A percentile compares a stretch with the other conserved stretches of the same genome.
phyloP scores from a whole-genome alignment of 2,329 filamentous ascomycete species.

The Didymella sp. region DNA sequence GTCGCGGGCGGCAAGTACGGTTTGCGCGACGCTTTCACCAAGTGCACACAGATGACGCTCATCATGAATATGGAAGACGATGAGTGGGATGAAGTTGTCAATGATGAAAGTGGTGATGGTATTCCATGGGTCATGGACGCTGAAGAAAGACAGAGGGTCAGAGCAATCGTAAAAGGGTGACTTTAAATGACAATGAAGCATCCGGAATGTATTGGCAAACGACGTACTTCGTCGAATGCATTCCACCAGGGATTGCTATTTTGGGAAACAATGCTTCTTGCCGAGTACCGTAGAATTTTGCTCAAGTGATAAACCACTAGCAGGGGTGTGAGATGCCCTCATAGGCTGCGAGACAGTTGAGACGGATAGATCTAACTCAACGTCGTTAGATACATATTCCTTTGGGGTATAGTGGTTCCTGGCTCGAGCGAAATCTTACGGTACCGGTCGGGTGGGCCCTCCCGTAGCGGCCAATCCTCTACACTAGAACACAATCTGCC shows the following conservation, averaged over 20 bases:
- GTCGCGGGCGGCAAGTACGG: conserved; percentile 76
- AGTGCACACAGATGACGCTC: conserved; percentile 80
- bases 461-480: background rate
- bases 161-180: conserved; percentile 66
- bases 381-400: too few species aligned
- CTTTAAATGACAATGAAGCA: background rate
- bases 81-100: conserved; percentile 81
- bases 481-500: background rate
- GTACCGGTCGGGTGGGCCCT: conserved; percentile 3
- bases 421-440: too few species aligned
- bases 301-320: too few species aligned
- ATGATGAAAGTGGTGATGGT: conserved; percentile 59
- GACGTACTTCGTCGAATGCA: background rate
- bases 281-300: too few species aligned
- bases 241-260: conserved; percentile 7
- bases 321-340: too few species aligned
- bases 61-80: conserved; percentile 95
- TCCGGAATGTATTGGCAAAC: background rate
- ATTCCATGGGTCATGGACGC: conserved; percentile 74
- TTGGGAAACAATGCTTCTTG: background rate
- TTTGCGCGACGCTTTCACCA: conserved; percentile 77
- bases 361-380: too few species aligned
- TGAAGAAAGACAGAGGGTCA: conserved; percentile 76
- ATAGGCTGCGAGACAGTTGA: too few species aligned
- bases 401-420: too few species aligned